A percentile compares a stretch with the other conserved stretches of the same genome.
Evolutionary conservation across 768 basidiomycete genomes (phyloP).

Genomic region (Tricholoma saponaceum): DNA sequence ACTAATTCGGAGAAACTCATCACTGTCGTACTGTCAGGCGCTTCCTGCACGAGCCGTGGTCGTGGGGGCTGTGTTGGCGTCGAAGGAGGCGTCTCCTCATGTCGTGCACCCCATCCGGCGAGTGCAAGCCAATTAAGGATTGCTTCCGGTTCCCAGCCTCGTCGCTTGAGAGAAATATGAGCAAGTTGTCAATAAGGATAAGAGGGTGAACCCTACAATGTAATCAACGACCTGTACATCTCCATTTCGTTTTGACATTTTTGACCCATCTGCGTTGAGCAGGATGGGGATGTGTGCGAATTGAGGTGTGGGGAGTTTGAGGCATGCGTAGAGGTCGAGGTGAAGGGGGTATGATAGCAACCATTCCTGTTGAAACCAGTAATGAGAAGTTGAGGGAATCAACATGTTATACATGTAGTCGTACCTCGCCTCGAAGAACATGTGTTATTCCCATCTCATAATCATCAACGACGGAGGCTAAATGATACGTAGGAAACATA

Average conservation of each 20-base stretch:
- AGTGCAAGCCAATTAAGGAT: constrained; percentile 91
- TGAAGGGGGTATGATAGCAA: constrained; percentile 90
- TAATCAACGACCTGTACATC: constrained; percentile 87
- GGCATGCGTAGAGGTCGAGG: constrained; percentile 79
- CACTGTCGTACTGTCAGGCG: constrained; percentile 63
- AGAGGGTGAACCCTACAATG: constrained; percentile 47
- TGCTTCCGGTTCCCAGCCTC: constrained; percentile 89
- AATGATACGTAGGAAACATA: constrained; percentile 91
- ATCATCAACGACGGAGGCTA: constrained; percentile 95
- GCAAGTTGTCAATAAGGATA: background rate
- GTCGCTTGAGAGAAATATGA: constrained; percentile 40
- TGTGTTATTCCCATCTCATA: constrained; percentile 95
- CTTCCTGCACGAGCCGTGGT: constrained; percentile 27
- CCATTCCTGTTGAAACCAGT: constrained; percentile 73
- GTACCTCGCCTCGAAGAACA: constrained; percentile 90
- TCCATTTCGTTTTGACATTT: constrained; percentile 93
- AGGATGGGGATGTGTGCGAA: constrained; percentile 93
- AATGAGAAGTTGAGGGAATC: background rate
- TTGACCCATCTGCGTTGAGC: constrained; percentile 84
- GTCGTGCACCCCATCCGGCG: constrained; percentile 84
- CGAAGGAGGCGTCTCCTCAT: constrained; percentile 20
- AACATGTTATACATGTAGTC: background rate
- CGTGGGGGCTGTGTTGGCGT: constrained; percentile 12
- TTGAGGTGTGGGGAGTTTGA: constrained; percentile 66
- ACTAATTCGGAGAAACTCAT: constrained; percentile 65